Percentiles rank a stretch among this genome's conserved stretches.
Evolutionary conservation across 169 alveolate genomes (phyloP).

Genomic region (Eimeria nieschulzi): DNA sequence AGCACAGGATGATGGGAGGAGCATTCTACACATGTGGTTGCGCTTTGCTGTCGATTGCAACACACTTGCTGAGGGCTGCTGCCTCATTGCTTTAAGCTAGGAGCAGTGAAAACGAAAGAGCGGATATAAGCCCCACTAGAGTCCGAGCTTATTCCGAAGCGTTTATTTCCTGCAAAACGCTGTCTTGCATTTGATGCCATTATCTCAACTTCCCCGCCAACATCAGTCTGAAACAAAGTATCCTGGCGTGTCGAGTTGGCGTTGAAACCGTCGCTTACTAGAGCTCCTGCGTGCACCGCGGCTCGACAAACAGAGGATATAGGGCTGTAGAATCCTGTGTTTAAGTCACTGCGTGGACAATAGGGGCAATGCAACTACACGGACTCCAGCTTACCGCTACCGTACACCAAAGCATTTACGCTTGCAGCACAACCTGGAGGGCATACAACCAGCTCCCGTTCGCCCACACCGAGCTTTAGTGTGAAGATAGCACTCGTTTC

Average conservation of each 20-base stretch:
- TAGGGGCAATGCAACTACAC: background rate
- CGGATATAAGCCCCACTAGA: conserved; percentile 61
- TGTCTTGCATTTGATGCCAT: conserved; percentile 32
- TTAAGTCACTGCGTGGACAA: conserved; percentile 27
- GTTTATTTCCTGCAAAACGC: conserved; percentile 61
- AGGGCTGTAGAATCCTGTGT: conserved; percentile 87
- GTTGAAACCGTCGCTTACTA: conserved; percentile 27
- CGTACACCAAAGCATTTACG: conserved; percentile 76
- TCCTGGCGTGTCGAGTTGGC: background rate
- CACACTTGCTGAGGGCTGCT: background rate
- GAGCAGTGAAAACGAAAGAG: conserved; percentile 32
- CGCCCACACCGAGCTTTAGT: conserved; percentile 84
- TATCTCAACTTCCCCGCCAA: conserved; percentile 77
- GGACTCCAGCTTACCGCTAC: conserved; percentile 68
- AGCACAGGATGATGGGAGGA: too few relatives aligned
- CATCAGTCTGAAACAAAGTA: conserved; percentile 40
- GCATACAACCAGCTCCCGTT: conserved; percentile 82
- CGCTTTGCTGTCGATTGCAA: background rate
- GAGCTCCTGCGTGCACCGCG: conserved; percentile 84
- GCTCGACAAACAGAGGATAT: conserved; percentile 91
- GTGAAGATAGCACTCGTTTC: conserved; percentile 81
- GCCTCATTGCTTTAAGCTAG: background rate
- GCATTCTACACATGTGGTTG: background rate
- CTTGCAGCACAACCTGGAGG: conserved; percentile 82
- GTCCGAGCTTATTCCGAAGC: conserved; percentile 28